A percentile compares a stretch with the other conserved stretches of the same genome.
These are phyloP conservation scores for Nitzschia sp. DNA, from an alignment of 108 stramenopile genomes.

Conservation along the genomic window DNA sequence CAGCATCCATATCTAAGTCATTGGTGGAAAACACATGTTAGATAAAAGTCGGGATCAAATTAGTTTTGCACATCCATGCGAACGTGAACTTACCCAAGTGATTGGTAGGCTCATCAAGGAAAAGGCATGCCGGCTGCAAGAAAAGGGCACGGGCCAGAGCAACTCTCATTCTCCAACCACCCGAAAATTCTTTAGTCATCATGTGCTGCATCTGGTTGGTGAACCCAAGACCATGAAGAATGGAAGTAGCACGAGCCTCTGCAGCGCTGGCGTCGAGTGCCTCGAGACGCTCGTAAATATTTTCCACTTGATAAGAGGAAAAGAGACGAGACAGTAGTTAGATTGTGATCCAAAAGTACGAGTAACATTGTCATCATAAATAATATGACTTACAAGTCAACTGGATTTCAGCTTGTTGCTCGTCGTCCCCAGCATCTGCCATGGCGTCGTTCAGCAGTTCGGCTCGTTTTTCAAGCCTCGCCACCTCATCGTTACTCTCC, in stretches of 20 bases:
- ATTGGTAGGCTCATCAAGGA: conserved; percentile 83
- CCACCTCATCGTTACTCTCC: conserved; percentile 91
- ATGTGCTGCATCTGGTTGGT: conserved; percentile 89
- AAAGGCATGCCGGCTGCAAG: conserved; percentile 87
- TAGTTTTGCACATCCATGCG: conserved; percentile 50
- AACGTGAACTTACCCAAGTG: conserved; percentile 69
- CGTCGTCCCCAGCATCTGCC: conserved; percentile 88
- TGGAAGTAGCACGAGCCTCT: conserved; percentile 94
- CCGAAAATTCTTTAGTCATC: conserved; percentile 94
- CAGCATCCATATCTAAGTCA: conserved; percentile 86
- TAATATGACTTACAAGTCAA: conserved; percentile 29
- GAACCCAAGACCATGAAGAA: conserved; percentile 97
- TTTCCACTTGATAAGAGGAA: conserved; percentile 55
- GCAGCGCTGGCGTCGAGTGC: conserved; percentile 94
- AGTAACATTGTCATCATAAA: too few species aligned
- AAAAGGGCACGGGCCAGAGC: conserved; percentile 96
- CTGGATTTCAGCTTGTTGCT: conserved; percentile 72
- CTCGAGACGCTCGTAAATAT: conserved; percentile 95
- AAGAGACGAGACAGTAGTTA: too few species aligned
- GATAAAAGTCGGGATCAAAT: background rate
- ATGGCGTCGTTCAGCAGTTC: conserved; percentile 88
- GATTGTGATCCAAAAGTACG: too few species aligned
- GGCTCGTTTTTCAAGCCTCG: conserved; percentile 85
- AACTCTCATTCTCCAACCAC: conserved; percentile 99
- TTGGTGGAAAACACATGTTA: conserved; percentile 33